These are phyloP conservation scores for Lentinula lateritia DNA, from an alignment of 768 basidiomycete species.

Conservation along the genomic window DNA sequence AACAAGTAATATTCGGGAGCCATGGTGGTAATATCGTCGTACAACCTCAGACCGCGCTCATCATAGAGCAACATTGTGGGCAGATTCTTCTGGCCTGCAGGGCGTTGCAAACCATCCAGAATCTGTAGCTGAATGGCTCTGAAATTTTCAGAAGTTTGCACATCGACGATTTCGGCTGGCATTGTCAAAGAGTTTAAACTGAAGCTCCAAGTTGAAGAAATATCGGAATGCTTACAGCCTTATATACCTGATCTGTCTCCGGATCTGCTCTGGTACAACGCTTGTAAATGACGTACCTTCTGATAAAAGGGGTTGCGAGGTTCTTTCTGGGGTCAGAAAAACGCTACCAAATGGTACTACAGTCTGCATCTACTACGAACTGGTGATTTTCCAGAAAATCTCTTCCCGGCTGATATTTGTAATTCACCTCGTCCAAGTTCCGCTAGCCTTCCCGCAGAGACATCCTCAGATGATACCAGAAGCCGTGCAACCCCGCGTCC, in stretches of 20 bases:
- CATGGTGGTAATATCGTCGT: constrained; percentile 78
- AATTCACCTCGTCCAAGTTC: background rate
- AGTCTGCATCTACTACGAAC: background rate
- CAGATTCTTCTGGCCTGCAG: constrained; percentile 52
- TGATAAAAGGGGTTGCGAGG: background rate
- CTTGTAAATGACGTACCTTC: background rate
- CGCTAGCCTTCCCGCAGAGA: background rate
- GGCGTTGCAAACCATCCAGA: constrained; percentile 47
- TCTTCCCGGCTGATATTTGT: background rate
- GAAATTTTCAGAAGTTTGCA: constrained; percentile 32
- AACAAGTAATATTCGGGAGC: constrained; percentile 89
- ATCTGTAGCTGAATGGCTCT: constrained; percentile 41
- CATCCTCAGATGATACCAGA: background rate
- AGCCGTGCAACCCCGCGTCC: background rate
- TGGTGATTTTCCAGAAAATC: background rate
- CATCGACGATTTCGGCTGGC: constrained; percentile 46
- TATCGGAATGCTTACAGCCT: background rate
- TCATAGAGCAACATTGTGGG: constrained; percentile 87
- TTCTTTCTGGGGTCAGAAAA: background rate
- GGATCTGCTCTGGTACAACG: background rate
- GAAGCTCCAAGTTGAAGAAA: background rate
- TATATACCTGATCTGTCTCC: background rate
- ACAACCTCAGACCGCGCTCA: constrained; percentile 77
- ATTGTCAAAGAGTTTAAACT: constrained; percentile 17
- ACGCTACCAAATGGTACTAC: background rate